These are phyloP conservation scores for Papilionanthe hybrid DNA, from an alignment of 116 monocot genomes.

Conservation along the genomic window DNA sequence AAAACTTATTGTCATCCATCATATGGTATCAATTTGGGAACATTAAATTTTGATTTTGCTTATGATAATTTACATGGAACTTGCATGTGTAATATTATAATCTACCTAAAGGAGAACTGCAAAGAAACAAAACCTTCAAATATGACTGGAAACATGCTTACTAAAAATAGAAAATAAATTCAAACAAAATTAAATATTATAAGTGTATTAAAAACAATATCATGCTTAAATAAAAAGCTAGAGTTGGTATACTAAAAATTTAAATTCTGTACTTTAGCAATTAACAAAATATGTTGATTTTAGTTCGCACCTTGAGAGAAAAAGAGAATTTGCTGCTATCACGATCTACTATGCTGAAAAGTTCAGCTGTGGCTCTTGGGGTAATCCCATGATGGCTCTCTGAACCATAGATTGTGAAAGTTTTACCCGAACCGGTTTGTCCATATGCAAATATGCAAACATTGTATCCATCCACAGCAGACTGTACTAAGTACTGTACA, in stretches of 20 bases:
- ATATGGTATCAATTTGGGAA: not conserved
- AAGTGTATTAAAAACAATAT: not conserved
- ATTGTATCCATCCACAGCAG: constrained; percentile 95
- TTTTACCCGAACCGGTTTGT: constrained; percentile 98
- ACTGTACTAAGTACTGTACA: constrained; percentile 92
- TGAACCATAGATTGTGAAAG: constrained; percentile 92
- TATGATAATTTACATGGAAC: not conserved
- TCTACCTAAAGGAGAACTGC: not conserved
- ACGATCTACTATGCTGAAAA: constrained; percentile 78
- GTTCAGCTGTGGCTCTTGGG: constrained; percentile 75
- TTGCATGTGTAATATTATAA: not conserved
- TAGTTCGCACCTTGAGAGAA: constrained; percentile 63
- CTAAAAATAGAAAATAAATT: not conserved
- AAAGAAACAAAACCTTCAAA: not conserved
- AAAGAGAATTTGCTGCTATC: constrained; percentile 88
- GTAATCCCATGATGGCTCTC: constrained; percentile 84
- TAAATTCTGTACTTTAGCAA: not conserved
- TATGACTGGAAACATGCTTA: not conserved
- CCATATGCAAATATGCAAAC: constrained; percentile 99
- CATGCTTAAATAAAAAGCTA: not conserved
- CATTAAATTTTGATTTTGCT: not conserved
- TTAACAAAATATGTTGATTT: not conserved
- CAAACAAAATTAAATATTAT: not conserved
- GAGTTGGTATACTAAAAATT: not conserved
- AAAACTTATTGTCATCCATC: not conserved